Evolutionary conservation across 2,329 filamentous ascomycete species (phyloP).

Genomic region (Teratosphaeria epicoccoides): DNA sequence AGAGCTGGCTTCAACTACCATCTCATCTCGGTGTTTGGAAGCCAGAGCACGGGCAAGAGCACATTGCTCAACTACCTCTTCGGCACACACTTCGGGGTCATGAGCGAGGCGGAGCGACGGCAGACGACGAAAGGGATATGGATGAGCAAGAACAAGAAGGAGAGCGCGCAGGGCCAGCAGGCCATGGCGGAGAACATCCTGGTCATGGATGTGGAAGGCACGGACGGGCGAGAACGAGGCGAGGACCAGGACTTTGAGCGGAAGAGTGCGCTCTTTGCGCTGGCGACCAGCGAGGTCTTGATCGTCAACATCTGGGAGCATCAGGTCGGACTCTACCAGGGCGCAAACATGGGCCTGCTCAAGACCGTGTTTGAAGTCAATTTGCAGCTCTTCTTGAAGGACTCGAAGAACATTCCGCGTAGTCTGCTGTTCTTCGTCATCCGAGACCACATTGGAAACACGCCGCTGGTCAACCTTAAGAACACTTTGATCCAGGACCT

Average conservation of each 20-base stretch:
- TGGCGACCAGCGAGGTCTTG: slow-evolving; percentile 93
- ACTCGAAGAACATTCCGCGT: slow-evolving; percentile 79
- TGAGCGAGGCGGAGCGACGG: slow-evolving; percentile 86
- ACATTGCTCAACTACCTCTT: slow-evolving; percentile 94
- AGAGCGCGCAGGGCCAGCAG: slow-evolving; percentile 30
- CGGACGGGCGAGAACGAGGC: slow-evolving; percentile 87
- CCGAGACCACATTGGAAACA: slow-evolving; percentile 87
- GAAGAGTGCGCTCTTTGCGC: slow-evolving; percentile 92
- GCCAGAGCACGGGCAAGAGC: slow-evolving; percentile 96
- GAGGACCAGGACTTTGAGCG: slow-evolving; percentile 99
- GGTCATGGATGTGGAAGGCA: slow-evolving; percentile 98
- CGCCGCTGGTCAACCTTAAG: slow-evolving; percentile 79
- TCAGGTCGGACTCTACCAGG: slow-evolving; percentile 94
- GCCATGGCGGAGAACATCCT: slow-evolving; percentile 93
- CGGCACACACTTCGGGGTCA: slow-evolving; percentile 91
- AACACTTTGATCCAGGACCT: slow-evolving; percentile 86
- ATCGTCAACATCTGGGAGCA: slow-evolving; percentile 99
- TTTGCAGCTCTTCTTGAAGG: slow-evolving; percentile 89
- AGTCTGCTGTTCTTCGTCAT: slow-evolving; percentile 98
- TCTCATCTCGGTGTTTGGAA: slow-evolving; percentile 96
- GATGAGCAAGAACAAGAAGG: slow-evolving; percentile 91
- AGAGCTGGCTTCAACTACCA: slow-evolving; percentile 97
- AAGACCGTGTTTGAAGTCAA: slow-evolving; percentile 99
- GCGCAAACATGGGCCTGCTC: slow-evolving; percentile 94
- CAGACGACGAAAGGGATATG: slow-evolving; percentile 99